A percentile compares a stretch with the other conserved stretches of the same genome.
Conservation (phyloP, 2,329 filamentous ascomycete genomes). For the Botryotinia globosa region DNA sequence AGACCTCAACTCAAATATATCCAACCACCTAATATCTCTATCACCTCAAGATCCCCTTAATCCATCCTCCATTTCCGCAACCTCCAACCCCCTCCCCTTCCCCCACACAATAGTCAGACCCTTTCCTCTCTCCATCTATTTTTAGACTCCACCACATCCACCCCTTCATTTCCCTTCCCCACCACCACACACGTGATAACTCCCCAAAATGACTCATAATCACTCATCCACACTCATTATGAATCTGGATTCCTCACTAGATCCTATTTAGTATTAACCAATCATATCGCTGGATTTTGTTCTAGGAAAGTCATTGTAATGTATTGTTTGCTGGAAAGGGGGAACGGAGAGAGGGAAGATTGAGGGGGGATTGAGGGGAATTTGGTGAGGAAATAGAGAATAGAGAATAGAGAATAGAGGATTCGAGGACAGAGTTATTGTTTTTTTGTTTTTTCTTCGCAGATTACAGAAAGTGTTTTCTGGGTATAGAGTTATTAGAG, state of each 20-base stretch:
- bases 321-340: not conserved
- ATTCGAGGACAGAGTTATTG: not conserved
- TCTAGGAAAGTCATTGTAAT: not conserved
- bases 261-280: not conserved
- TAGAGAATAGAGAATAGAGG: too few species aligned
- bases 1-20: too few species aligned
- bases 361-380: too few species aligned
- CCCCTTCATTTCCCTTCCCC: too few species aligned
- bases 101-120: not conserved
- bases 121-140: not conserved
- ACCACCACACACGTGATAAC: not conserved
- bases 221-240: not conserved
- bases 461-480: not conserved
- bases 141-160: not conserved
- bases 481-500: not conserved
- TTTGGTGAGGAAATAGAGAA: not conserved
- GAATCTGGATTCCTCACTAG: not conserved
- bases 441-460: too few species aligned
- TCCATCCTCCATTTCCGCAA: too few species aligned
- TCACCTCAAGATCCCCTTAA: too few species aligned
- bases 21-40: too few species aligned
- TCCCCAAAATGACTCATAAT: conserved; percentile 8
- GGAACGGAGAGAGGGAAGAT: not conserved
- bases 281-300: not conserved
- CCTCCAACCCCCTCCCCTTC: too few species aligned